These are phyloP conservation scores for Pseudopithomyces chartarum DNA, from an alignment of 2,329 filamentous ascomycete species.

Conservation along the genomic window DNA sequence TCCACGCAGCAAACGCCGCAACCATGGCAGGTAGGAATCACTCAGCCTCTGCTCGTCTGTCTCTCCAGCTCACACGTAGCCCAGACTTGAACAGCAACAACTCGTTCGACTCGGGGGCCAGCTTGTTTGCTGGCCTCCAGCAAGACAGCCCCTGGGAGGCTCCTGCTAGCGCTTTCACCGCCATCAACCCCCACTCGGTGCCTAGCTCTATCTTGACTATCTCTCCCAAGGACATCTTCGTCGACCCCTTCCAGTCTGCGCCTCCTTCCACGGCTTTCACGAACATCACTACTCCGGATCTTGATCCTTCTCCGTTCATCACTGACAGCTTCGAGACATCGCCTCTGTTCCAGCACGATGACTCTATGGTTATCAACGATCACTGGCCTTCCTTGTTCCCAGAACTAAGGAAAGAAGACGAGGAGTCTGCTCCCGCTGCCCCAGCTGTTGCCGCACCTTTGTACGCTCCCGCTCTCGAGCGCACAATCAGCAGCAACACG, in stretches of 20 bases:
- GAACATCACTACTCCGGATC: conserved; percentile 79
- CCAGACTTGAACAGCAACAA: conserved; percentile 46
- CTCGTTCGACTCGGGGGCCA: conserved; percentile 53
- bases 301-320: conserved; percentile 78
- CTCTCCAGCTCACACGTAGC: conserved; percentile 34
- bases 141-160: conserved; percentile 34
- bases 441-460: conserved; percentile 24
- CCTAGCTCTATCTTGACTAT: conserved; percentile 62
- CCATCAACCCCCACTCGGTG: conserved; percentile 50
- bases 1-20: conserved; percentile 31
- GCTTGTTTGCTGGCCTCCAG: conserved; percentile 52
- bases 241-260: conserved; percentile 72
- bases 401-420: no score
- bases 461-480: conserved; percentile 45
- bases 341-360: conserved; percentile 68
- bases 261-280: conserved; percentile 84
- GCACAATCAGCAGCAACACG: conserved; percentile 46
- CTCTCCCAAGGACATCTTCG: conserved; percentile 81
- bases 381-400: conserved; percentile 79
- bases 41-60: conserved; percentile 10
- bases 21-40: conserved; percentile 46
- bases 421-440: conserved; percentile 34
- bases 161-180: conserved; percentile 46
- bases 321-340: conserved; percentile 75
- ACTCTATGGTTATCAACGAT: conserved; percentile 61